Evolutionary conservation across 768 basidiomycete genomes (phyloP).

Genomic region (Rickenella mellea): DNA sequence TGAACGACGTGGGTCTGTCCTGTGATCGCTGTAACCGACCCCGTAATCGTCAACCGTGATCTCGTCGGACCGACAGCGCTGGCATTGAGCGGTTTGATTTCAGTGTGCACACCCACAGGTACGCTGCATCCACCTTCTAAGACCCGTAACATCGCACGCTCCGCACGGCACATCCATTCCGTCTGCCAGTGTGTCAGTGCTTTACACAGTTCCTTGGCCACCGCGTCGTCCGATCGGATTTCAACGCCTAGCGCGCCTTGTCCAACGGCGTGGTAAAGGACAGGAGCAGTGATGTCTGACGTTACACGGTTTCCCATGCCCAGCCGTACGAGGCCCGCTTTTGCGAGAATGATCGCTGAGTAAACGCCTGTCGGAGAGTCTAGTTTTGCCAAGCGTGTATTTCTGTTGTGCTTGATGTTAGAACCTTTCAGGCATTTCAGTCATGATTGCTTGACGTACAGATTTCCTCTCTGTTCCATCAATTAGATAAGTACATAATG

Average conservation of each 20-base stretch:
- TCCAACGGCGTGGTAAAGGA: conserved; percentile 81
- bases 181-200: conserved; percentile 70
- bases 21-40: conserved; percentile 77
- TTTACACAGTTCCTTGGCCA: conserved; percentile 53
- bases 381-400: conserved; percentile 86
- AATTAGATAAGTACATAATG: neutral
- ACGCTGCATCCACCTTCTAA: conserved; percentile 97
- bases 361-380: conserved; percentile 76
- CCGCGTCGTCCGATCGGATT: conserved; percentile 57
- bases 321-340: conserved; percentile 81
- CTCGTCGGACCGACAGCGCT: neutral
- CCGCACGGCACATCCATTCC: conserved; percentile 68
- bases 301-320: conserved; percentile 71
- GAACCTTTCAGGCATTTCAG: neutral
- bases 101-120: conserved; percentile 75
- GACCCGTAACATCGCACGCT: conserved; percentile 79
- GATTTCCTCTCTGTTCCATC: conserved; percentile 61
- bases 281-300: conserved; percentile 61
- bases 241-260: conserved; percentile 91
- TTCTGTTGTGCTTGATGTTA: conserved; percentile 31
- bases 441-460: conserved; percentile 42
- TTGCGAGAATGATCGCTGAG: conserved; percentile 85
- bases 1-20: conserved; percentile 67
- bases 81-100: conserved; percentile 17
- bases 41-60: conserved; percentile 49